These are phyloP conservation scores for Psidium friedrichsthalianum DNA, from an alignment of 345 rosid genomes.

Conservation along the genomic window DNA sequence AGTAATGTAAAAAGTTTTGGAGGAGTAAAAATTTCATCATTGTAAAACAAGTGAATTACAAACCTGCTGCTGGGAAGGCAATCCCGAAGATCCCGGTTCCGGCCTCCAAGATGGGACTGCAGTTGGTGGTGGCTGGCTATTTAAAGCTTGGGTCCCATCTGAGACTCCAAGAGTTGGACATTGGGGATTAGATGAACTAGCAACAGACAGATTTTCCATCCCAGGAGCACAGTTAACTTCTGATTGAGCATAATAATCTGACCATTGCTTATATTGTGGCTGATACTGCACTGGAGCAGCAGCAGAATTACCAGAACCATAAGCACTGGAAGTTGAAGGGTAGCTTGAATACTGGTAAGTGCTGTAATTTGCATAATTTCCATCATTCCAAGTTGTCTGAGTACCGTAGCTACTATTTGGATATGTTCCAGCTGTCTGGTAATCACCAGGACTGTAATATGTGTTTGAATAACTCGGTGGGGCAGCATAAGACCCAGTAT, in stretches of 20 bases:
- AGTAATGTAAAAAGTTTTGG: background rate
- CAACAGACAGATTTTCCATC: conserved; percentile 66
- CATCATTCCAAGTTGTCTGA: conserved; percentile 61
- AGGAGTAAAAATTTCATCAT: background rate
- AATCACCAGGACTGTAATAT: conserved; percentile 98
- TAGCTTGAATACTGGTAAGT: conserved; percentile 62
- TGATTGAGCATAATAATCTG: conserved; percentile 69
- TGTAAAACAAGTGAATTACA: background rate
- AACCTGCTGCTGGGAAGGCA: conserved; percentile 62
- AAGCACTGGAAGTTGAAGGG: conserved; percentile 42
- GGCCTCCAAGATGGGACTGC: conserved; percentile 54
- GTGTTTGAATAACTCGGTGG: conserved; percentile 91
- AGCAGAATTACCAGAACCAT: conserved; percentile 38
- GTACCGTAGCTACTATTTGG: conserved; percentile 59
- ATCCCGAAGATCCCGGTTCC: conserved; percentile 42
- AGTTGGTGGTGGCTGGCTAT: conserved; percentile 55
- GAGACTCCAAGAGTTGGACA: conserved; percentile 42
- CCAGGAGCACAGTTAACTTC: conserved; percentile 99
- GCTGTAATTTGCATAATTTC: conserved; percentile 52
- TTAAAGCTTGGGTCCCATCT: conserved; percentile 27
- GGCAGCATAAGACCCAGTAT: conserved; percentile 99
- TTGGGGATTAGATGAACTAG: conserved; percentile 41
- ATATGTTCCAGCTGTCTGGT: conserved; percentile 96
- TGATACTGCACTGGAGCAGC: conserved; percentile 58
- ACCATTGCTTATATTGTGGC: conserved; percentile 80